Conservation (phyloP, 2,329 filamentous ascomycete species). For the Aspergillus jensenii region DNA sequence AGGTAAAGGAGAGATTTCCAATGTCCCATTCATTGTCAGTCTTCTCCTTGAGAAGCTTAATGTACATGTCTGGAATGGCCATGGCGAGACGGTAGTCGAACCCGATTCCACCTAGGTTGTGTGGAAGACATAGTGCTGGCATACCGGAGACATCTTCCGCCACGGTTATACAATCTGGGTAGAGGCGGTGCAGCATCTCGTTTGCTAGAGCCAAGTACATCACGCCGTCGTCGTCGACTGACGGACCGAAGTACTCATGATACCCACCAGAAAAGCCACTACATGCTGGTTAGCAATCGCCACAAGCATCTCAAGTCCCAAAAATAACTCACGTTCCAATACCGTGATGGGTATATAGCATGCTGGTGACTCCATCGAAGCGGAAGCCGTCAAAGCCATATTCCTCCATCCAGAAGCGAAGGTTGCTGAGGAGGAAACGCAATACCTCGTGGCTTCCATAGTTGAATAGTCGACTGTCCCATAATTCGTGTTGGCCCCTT, state of each 20-base stretch:
- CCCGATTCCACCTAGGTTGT: slow-evolving; percentile 84
- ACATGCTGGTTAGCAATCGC: slow-evolving; percentile 3
- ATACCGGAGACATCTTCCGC: slow-evolving; percentile 98
- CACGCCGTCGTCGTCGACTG: slow-evolving; percentile 89
- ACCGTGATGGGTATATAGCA: slow-evolving; percentile 94
- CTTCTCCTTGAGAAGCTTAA: slow-evolving; percentile 95
- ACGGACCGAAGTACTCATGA: slow-evolving; percentile 91
- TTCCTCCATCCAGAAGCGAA: slow-evolving; percentile 99
- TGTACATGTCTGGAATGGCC: slow-evolving; percentile 98
- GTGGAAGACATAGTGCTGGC: slow-evolving; percentile 87
- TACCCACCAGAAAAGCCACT: slow-evolving; percentile 97
- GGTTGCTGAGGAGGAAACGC: slow-evolving; percentile 91
- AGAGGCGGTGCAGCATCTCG: slow-evolving; percentile 88
- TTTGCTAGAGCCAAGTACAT: slow-evolving; percentile 97
- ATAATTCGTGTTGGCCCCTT: slow-evolving; percentile 85
- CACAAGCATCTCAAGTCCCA: background rate
- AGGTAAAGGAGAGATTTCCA: slow-evolving; percentile 75
- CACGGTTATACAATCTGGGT: slow-evolving; percentile 84
- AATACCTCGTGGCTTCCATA: slow-evolving; percentile 93
- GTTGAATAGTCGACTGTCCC: slow-evolving; percentile 97
- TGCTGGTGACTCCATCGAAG: slow-evolving; percentile 97
- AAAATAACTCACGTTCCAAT: slow-evolving; percentile 80
- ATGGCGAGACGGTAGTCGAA: slow-evolving; percentile 98
- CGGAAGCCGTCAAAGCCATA: slow-evolving; percentile 96
- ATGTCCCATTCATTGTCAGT: slow-evolving; percentile 92